Evolutionary conservation across 177 flowering plant genomes (phyloP).

Genomic region (Vitis hybrid): DNA sequence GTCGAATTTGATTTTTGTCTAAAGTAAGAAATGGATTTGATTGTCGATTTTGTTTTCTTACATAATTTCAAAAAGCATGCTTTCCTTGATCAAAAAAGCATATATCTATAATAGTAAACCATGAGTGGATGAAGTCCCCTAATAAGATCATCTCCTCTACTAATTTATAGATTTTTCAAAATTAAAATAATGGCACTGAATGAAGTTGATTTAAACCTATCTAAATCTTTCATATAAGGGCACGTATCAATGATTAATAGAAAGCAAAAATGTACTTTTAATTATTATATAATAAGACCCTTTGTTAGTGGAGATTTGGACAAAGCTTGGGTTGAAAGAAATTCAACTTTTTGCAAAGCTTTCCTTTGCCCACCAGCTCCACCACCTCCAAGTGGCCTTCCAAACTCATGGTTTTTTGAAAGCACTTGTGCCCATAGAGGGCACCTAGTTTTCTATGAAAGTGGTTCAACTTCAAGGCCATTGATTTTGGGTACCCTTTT

Average conservation of each 20-base stretch:
- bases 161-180: too few species aligned
- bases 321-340: conserved; percentile 26
- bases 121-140: too few species aligned
- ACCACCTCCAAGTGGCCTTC: background rate
- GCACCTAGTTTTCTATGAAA: conserved; percentile 5
- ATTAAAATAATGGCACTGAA: background rate
- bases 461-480: background rate
- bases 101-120: too few species aligned
- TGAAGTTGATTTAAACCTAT: background rate
- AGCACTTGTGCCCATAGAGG: background rate
- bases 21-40: too few species aligned
- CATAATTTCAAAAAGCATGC: too few species aligned
- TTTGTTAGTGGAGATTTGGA: conserved; percentile 8
- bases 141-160: too few species aligned
- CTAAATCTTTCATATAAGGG: background rate
- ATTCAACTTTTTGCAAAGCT: conserved; percentile 12
- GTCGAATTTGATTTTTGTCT: too few species aligned
- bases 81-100: too few species aligned
- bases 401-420: conserved; percentile 13
- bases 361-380: background rate
- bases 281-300: background rate
- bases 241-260: background rate
- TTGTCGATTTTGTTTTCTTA: too few species aligned
- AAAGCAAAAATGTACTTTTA: background rate
- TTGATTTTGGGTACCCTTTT: background rate